phyloP scores from a whole-genome alignment of 2,329 filamentous ascomycete species.

The Talaromyces sp. region DNA sequence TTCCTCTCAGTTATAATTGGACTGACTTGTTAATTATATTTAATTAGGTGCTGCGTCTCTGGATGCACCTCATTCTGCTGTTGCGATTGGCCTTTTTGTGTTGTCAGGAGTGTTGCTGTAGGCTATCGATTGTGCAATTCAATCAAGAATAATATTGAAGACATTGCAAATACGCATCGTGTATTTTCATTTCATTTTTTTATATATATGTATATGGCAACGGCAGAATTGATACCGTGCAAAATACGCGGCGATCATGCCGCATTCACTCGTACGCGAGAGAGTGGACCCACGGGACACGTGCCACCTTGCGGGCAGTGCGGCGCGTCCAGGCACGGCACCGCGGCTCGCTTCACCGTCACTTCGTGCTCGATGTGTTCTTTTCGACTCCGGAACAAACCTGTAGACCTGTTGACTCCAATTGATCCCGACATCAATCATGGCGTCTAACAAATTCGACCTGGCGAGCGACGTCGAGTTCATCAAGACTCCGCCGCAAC shows the following conservation, averaged over 20 bases:
- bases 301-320: not conserved
- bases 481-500: conserved; percentile 55
- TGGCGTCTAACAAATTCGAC: not conserved
- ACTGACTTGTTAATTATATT: not conserved
- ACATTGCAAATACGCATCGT: too few relatives aligned
- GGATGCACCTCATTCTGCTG: not conserved
- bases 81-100: not conserved
- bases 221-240: not conserved
- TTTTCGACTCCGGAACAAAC: not conserved
- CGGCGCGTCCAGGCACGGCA: not conserved
- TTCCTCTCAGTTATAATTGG: not conserved
- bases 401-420: not conserved
- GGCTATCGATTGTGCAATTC: too few relatives aligned
- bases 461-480: conserved; percentile 27
- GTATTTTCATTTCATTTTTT: too few relatives aligned
- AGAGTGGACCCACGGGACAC: not conserved
- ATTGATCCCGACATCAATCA: not conserved
- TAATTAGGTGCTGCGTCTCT: not conserved
- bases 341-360: not conserved
- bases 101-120: not conserved
- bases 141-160: not conserved
- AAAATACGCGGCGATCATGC: not conserved
- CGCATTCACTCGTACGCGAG: not conserved
- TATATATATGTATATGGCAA: not conserved
- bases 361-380: not conserved